Evolutionary conservation across 768 basidiomycete genomes (phyloP).

Genomic region (Termitomyces sp.): DNA sequence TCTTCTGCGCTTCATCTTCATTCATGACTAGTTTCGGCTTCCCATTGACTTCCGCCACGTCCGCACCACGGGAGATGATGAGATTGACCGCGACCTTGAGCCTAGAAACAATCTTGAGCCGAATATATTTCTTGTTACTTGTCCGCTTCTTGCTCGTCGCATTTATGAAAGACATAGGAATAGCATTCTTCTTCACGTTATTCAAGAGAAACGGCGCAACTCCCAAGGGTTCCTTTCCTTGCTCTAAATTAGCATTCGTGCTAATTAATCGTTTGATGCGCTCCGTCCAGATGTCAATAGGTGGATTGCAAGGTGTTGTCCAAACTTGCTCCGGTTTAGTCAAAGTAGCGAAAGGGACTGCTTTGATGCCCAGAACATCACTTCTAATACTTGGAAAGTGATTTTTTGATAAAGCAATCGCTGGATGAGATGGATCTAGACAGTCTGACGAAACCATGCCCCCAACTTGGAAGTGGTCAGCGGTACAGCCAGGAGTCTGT

Average conservation of each 20-base stretch:
- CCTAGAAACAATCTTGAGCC: conserved; percentile 24
- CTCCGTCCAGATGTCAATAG: conserved; percentile 16
- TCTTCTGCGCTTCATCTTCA: conserved; percentile 16
- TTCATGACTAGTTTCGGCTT: conserved; percentile 15
- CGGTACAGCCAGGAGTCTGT: conserved; percentile 33
- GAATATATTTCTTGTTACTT: conserved; percentile 23
- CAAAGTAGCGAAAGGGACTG: conserved; percentile 26
- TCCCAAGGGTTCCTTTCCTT: not conserved
- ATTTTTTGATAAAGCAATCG: not conserved
- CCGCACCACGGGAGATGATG: conserved; percentile 35
- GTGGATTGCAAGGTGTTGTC: conserved; percentile 16
- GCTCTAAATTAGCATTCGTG: not conserved
- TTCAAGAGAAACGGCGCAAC: conserved; percentile 15
- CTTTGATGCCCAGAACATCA: conserved; percentile 18
- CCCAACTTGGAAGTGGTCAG: conserved; percentile 9
- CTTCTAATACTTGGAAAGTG: conserved; percentile 12
- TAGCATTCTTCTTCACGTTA: conserved; percentile 16
- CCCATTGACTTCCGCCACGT: conserved; percentile 16
- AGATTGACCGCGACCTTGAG: conserved; percentile 34
- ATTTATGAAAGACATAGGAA: conserved; percentile 32
- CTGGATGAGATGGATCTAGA: conserved; percentile 27
- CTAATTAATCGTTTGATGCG: conserved; percentile 9
- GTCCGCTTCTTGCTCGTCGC: conserved; percentile 30
- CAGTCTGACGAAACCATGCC: not conserved
- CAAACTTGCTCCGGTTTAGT: conserved; percentile 14